Evolutionary conservation across 306 rosid species (phyloP).

Genomic region (Trifolium fragiferum): DNA sequence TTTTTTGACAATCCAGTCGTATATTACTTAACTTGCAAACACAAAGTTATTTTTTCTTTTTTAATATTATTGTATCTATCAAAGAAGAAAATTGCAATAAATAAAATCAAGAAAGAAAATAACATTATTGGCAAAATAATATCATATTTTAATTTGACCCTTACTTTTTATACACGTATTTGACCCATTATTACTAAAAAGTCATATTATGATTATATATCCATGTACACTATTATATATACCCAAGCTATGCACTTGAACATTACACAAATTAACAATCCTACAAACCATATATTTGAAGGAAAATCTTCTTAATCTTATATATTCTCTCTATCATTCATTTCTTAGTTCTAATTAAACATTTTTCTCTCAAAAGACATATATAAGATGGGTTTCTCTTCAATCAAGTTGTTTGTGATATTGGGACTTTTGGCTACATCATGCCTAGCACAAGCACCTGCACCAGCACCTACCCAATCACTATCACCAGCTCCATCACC

Average conservation of each 20-base stretch:
- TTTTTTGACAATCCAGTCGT: not conserved
- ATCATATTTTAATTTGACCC: not conserved
- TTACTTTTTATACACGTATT: not conserved
- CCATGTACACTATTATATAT: not conserved
- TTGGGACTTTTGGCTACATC: constrained; percentile 70
- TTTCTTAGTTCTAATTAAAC: not conserved
- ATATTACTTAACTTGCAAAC: not conserved
- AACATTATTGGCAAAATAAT: not conserved
- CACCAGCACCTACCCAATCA: constrained; percentile 51
- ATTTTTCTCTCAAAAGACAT: not conserved
- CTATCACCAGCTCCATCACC: constrained; percentile 48
- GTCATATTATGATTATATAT: not conserved
- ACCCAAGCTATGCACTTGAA: not conserved
- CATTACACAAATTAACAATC: not conserved
- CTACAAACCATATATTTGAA: not conserved
- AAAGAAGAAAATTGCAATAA: not conserved
- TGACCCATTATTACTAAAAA: not conserved
- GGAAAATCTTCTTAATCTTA: not conserved
- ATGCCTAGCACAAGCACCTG: constrained; percentile 85
- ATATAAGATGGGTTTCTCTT: constrained; percentile 50
- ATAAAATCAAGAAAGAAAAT: not conserved
- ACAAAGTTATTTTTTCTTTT: not conserved
- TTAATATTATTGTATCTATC: not conserved
- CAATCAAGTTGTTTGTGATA: constrained; percentile 55
- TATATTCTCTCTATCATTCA: not conserved